Evolutionary conservation across 2,329 filamentous ascomycete genomes (phyloP).

Genomic region (Diaporthe ilicicola): DNA sequence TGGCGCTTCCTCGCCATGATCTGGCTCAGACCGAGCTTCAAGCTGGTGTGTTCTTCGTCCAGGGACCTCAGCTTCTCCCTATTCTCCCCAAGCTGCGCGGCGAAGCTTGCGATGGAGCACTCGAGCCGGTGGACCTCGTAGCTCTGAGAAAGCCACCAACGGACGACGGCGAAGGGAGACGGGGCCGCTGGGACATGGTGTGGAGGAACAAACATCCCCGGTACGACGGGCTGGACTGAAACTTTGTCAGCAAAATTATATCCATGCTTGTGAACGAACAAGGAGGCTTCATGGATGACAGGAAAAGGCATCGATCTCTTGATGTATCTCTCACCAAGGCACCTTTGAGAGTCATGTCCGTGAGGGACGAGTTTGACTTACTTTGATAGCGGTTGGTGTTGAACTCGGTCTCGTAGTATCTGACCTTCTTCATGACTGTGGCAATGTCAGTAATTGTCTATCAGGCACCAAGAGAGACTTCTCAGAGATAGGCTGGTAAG

Average conservation of each 20-base stretch:
- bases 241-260: background rate
- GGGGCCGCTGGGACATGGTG: background rate
- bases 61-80: background rate
- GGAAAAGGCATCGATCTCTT: background rate
- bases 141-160: constrained; percentile 12
- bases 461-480: background rate
- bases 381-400: background rate
- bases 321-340: background rate
- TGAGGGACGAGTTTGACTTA: background rate
- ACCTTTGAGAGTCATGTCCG: background rate
- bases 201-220: background rate
- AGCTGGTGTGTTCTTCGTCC: background rate
- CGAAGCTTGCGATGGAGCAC: constrained; percentile 1
- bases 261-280: background rate
- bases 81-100: background rate
- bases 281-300: background rate
- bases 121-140: background rate
- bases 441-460: background rate
- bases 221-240: constrained; percentile 1
- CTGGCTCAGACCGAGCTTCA: background rate
- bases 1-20: background rate
- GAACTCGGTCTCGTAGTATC: background rate
- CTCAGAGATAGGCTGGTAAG: background rate
- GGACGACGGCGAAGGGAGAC: background rate
- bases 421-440: constrained; percentile 5